These are phyloP conservation scores for Cytospora leucostoma DNA, from an alignment of 2,329 filamentous ascomycete species.

Conservation along the genomic window DNA sequence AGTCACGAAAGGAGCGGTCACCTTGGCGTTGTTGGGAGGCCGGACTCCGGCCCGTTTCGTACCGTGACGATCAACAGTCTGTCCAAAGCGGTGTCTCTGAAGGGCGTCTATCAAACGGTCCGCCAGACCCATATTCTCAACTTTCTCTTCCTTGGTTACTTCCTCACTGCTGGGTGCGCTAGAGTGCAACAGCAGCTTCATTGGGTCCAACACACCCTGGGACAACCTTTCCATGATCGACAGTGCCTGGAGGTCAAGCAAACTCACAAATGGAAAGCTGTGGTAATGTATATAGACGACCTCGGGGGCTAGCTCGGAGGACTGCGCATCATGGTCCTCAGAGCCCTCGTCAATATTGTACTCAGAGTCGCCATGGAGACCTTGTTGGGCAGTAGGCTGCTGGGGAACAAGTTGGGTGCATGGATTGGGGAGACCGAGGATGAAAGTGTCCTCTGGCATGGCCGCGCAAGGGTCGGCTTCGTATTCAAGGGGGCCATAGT, in stretches of 20 bases:
- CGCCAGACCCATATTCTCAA: not conserved
- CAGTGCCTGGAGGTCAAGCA: not conserved
- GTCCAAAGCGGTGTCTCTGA: not conserved
- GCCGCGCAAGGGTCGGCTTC: conserved; percentile 21
- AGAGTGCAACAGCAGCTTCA: not conserved
- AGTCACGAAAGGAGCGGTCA: too few relatives aligned
- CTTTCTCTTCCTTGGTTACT: not conserved
- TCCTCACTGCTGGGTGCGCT: not conserved
- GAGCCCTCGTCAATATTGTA: not conserved
- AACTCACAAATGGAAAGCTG: not conserved
- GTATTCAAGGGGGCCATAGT: not conserved
- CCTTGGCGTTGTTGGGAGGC: not conserved
- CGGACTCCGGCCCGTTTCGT: accelerated
- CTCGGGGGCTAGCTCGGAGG: too few relatives aligned
- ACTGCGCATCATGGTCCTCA: not conserved
- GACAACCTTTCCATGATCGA: not conserved
- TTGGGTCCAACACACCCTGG: not conserved
- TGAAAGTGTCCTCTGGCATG: not conserved
- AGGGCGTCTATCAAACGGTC: not conserved
- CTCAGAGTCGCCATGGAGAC: too few relatives aligned
- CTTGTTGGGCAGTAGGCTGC: too few relatives aligned
- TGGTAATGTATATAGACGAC: not conserved
- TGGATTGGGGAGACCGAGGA: not conserved
- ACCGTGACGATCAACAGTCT: not conserved
- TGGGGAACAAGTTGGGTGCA: not conserved